Evolutionary conservation across 163 green algal genomes (phyloP).

Genomic region (Scenedesmus sp.): DNA sequence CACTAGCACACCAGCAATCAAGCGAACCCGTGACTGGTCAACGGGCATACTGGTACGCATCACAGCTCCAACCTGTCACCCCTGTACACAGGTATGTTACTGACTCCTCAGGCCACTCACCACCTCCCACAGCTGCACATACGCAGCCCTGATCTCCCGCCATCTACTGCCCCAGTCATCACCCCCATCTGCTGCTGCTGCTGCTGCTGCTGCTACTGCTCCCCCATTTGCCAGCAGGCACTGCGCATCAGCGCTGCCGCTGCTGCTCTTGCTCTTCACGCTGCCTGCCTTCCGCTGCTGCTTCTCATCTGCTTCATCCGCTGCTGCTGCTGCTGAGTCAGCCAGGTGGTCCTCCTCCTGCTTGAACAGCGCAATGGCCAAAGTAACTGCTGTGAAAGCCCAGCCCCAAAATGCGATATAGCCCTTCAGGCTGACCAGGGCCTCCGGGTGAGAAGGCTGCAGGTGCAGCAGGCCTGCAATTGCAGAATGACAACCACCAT

Average conservation of each 20-base stretch:
- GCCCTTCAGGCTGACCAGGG: constrained; percentile 69
- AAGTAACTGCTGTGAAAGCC: constrained; percentile 80
- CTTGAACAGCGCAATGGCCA: constrained; percentile 78
- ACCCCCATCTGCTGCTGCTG: neutral
- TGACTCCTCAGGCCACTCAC: constrained; percentile 52
- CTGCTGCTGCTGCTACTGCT: constrained; percentile 15
- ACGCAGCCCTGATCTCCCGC: constrained; percentile 61
- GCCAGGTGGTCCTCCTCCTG: constrained; percentile 63
- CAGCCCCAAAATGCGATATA: constrained; percentile 93
- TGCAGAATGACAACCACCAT: neutral
- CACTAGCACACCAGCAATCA: too few species aligned
- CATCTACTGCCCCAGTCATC: neutral
- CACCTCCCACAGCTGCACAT: constrained; percentile 79
- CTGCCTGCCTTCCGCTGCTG: neutral
- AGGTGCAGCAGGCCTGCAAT: constrained; percentile 10
- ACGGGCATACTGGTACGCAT: too few species aligned
- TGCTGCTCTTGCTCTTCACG: constrained; percentile 10
- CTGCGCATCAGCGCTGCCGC: neutral
- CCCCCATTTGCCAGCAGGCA: neutral
- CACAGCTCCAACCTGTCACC: too few species aligned
- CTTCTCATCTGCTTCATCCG: neutral
- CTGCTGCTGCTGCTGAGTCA: constrained; percentile 2
- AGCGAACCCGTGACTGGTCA: too few species aligned
- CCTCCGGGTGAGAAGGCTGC: neutral
- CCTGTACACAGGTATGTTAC: too few species aligned